phyloP scores from a whole-genome alignment of 179 eudicot genomes.

The Silene noctiflora region DNA sequence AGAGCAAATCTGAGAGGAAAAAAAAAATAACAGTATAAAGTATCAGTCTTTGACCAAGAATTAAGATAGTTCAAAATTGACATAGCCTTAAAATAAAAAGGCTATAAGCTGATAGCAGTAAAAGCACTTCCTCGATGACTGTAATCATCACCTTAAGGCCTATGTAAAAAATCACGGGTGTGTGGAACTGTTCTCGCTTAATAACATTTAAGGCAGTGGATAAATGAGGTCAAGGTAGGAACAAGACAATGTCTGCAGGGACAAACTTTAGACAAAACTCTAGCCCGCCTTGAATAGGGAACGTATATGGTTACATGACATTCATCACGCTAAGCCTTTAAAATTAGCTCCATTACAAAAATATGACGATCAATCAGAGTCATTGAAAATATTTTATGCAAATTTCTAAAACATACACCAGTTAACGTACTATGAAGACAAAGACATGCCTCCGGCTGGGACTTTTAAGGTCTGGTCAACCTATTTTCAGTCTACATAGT shows the following conservation, averaged over 20 bases:
- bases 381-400: not conserved
- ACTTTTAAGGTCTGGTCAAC: not conserved
- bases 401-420: not conserved
- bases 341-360: not conserved
- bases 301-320: not conserved
- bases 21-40: slow-evolving; percentile 14
- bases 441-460: not conserved
- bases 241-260: not conserved
- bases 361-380: not conserved
- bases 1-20: slow-evolving; percentile 55
- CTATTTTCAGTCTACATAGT: not conserved
- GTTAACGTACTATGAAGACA: not conserved
- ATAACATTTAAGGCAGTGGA: not conserved
- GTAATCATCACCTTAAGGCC: not conserved
- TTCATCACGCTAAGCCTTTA: not conserved
- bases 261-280: no score
- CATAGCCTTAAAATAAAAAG: not conserved
- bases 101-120: not conserved
- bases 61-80: not conserved
- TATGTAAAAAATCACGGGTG: slow-evolving; percentile 1
- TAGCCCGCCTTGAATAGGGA: no score
- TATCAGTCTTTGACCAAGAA: slow-evolving; percentile 14
- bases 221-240: slow-evolving; percentile 3
- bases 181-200: not conserved
- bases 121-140: not conserved